phyloP scores from a whole-genome alignment of 2,329 filamentous ascomycete species.

The Verticillium nonalfalfae region DNA sequence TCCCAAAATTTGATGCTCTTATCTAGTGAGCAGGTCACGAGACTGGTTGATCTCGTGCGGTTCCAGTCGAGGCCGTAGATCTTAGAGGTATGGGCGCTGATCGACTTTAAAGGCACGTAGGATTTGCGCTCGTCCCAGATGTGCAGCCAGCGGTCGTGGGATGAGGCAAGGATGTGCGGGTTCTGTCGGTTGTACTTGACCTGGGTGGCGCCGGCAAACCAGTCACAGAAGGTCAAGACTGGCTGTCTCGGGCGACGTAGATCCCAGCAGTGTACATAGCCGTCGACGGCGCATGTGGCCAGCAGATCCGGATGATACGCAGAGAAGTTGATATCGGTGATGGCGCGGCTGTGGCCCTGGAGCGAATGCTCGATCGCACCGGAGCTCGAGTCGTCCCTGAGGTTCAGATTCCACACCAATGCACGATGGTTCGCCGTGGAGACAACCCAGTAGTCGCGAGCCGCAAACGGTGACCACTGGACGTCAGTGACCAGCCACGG shows the following conservation, averaged over 20 bases:
- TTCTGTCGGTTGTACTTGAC: slow-evolving; percentile 92
- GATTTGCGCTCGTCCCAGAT: slow-evolving; percentile 87
- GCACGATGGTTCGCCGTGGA: slow-evolving; percentile 94
- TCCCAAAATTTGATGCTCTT: slow-evolving; percentile 95
- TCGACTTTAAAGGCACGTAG: slow-evolving; percentile 71
- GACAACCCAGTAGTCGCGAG: slow-evolving; percentile 85
- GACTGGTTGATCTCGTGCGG: slow-evolving; percentile 60
- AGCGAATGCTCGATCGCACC: slow-evolving; percentile 80
- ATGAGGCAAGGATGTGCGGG: slow-evolving; percentile 80
- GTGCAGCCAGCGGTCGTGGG: slow-evolving; percentile 79
- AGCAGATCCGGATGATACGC: slow-evolving; percentile 86
- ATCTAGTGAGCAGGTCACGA: slow-evolving; percentile 86
- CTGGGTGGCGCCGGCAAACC: slow-evolving; percentile 88
- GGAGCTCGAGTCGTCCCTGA: slow-evolving; percentile 64
- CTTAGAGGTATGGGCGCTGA: slow-evolving; percentile 83
- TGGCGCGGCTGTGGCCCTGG: slow-evolving; percentile 76
- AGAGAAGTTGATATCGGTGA: slow-evolving; percentile 95
- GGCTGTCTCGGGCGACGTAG: slow-evolving; percentile 67
- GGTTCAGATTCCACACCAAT: slow-evolving; percentile 85
- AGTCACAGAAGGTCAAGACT: slow-evolving; percentile 79
- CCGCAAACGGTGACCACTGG: slow-evolving; percentile 92
- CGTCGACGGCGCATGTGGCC: slow-evolving; percentile 87
- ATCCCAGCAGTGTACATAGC: slow-evolving; percentile 91
- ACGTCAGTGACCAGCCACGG: slow-evolving; percentile 96
- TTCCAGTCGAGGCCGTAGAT: slow-evolving; percentile 98